Base-by-base conservation (phyloP, 1,284 basidiomycete species). In the Marasmius oreades region DNA sequence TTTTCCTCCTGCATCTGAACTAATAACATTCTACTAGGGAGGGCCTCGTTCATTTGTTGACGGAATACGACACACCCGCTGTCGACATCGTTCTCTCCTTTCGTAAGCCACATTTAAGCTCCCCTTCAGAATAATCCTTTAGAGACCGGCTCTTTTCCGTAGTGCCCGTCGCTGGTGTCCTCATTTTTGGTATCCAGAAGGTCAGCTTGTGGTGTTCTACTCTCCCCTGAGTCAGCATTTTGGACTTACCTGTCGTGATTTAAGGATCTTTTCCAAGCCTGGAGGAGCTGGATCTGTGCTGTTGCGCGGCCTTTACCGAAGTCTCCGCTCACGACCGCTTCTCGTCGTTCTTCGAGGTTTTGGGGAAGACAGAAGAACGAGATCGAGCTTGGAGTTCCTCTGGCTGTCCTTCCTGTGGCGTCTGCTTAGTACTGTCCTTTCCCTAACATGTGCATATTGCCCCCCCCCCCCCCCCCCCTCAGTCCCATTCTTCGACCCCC, bases 201-300 rank as follows among this genome's bases (percentile, higher is more conserved):
- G 58, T 59, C 11, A 8, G 22, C 23, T n/a, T n/a, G 12, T 42
- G 6, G 42, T 14, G 43, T 10, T 34, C 26, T 18, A 22, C 22
- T 26, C 22, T 23, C 46, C 23, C 5, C 7, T 7, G 22, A 5
- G 39, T 36, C 22, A 20, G 39, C 7, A 11, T 18, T 8, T 28
- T 18, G 12, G 28, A 31, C 28, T 31, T 10, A 5, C 10, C 28
- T 31, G 26, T 44, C 33, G 22, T 12, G 12, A 22, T 10, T 2
- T 53, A 18, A 59, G 58, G 58, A 59, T 33, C 51, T 59, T 16
- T 59, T 59, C n/a, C 46, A 59, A 47, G 39, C 43, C 11, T 59
- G 58, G 55, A 46, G 23, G 23, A 20, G 23, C 23, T 46, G 20
- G 7, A 28, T 24, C 2, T 46, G 45, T 20, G 16, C 11, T 1